These are phyloP conservation scores for Penicillium sp. DNA, from an alignment of 2,329 filamentous ascomycete species.

Conservation along the genomic window DNA sequence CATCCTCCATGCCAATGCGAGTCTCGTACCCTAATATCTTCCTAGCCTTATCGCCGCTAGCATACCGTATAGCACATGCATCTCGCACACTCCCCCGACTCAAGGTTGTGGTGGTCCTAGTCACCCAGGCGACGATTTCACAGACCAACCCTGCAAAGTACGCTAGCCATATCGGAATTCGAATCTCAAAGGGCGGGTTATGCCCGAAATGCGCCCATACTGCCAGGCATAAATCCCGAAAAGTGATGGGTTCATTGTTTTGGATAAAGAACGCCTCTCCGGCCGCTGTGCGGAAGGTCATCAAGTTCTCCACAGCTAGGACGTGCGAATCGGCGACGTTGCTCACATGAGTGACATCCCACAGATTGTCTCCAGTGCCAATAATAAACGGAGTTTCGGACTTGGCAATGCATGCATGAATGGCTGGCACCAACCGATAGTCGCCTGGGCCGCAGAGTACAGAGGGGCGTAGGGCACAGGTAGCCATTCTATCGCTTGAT, in stretches of 20 bases:
- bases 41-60: constrained; percentile 53
- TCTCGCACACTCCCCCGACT: constrained; percentile 58
- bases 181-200: constrained; percentile 48
- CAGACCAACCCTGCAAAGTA: constrained; percentile 48
- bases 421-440: constrained; percentile 42
- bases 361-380: constrained; percentile 43
- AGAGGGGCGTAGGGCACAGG: constrained; percentile 45
- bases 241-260: constrained; percentile 48
- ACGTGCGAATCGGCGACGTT: constrained; percentile 49
- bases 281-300: constrained; percentile 40
- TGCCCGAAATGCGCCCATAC: constrained; percentile 52
- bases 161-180: constrained; percentile 50
- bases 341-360: constrained; percentile 46
- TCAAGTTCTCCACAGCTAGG: constrained; percentile 45
- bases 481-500: constrained; percentile 33
- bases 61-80: constrained; percentile 55
- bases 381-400: constrained; percentile 44
- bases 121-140: constrained; percentile 51
- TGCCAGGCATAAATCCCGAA: constrained; percentile 46
- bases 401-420: constrained; percentile 47
- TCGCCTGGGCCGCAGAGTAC: constrained; percentile 47
- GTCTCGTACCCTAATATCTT: constrained; percentile 55
- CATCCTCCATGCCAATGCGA: constrained; percentile 52
- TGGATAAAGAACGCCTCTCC: constrained; percentile 49
- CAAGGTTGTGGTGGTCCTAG: constrained; percentile 47